Evolutionary conservation across 176 grass and related monocot genomes (phyloP).

Genomic region (Lolium multiflorum): DNA sequence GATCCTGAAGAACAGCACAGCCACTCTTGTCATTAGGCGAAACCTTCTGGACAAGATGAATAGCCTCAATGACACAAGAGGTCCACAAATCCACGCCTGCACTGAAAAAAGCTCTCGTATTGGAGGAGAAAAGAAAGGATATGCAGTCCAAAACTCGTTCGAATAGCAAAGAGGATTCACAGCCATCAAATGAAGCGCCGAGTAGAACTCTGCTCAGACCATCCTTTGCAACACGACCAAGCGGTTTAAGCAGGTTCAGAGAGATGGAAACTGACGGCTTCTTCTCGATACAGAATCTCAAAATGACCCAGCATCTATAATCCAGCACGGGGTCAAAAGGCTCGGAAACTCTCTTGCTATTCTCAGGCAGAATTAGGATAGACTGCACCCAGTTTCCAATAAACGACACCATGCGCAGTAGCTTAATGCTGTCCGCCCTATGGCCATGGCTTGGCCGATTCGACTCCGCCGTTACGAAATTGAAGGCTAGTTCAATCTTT

Average conservation of each 20-base stretch:
- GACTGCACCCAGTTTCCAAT: slow-evolving; percentile 83
- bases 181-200: slow-evolving; percentile 23
- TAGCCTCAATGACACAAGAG: slow-evolving; percentile 67
- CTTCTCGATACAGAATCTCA: slow-evolving; percentile 74
- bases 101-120: slow-evolving; percentile 86
- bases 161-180: slow-evolving; percentile 61
- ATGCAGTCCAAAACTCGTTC: slow-evolving; percentile 67
- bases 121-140: slow-evolving; percentile 69
- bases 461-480: slow-evolving; percentile 54
- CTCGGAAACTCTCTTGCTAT: slow-evolving; percentile 58
- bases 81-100: slow-evolving; percentile 80
- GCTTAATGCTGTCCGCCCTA: slow-evolving; percentile 38
- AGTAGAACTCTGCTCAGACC: slow-evolving; percentile 52
- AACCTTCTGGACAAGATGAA: slow-evolving; percentile 75
- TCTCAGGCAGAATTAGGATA: slow-evolving; percentile 65
- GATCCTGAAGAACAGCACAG: slow-evolving; percentile 49
- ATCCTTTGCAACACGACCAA: slow-evolving; percentile 71
- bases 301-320: slow-evolving; percentile 73
- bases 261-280: slow-evolving; percentile 70
- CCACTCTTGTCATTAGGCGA: slow-evolving; percentile 45
- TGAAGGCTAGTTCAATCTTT: slow-evolving; percentile 74
- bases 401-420: slow-evolving; percentile 67
- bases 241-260: slow-evolving; percentile 69
- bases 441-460: slow-evolving; percentile 43
- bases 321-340: slow-evolving; percentile 74